Evolutionary conservation across 2,329 filamentous ascomycete species (phyloP).

Genomic region (Pseudogymnoascus sp.): DNA sequence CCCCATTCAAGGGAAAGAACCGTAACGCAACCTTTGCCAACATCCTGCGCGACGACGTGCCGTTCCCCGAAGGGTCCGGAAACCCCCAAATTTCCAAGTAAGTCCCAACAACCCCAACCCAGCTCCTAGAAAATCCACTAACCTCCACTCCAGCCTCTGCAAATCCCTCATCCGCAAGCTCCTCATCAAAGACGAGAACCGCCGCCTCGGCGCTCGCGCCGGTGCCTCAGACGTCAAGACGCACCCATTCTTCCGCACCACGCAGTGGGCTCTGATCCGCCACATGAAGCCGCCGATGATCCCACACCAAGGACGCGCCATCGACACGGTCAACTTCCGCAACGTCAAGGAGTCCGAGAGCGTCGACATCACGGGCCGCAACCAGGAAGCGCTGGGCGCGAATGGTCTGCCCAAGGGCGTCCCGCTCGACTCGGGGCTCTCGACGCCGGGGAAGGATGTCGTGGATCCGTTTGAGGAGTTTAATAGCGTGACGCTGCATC

Average conservation of each 20-base stretch:
- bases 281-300: slow-evolving; percentile 98
- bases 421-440: slow-evolving; percentile 75
- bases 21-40: slow-evolving; percentile 97
- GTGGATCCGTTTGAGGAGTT: slow-evolving; percentile 96
- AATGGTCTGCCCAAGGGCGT: slow-evolving; percentile 59
- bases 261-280: slow-evolving; percentile 92
- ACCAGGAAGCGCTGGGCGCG: slow-evolving; percentile 35
- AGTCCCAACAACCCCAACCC: slow-evolving; percentile 35
- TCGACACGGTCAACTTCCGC: slow-evolving; percentile 94
- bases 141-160: slow-evolving; percentile 60
- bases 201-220: slow-evolving; percentile 84
- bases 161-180: slow-evolving; percentile 95
- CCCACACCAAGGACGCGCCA: slow-evolving; percentile 78
- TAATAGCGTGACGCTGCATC: slow-evolving; percentile 94
- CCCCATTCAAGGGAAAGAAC: slow-evolving; percentile 99
- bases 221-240: slow-evolving; percentile 95
- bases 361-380: slow-evolving; percentile 68
- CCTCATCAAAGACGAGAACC: slow-evolving; percentile 94
- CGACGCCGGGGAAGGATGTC: slow-evolving; percentile 75
- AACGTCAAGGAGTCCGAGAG: slow-evolving; percentile 97
- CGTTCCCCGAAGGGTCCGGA: slow-evolving; percentile 84
- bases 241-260: slow-evolving; percentile 92
- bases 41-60: slow-evolving; percentile 89
- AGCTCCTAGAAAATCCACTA: neutral
- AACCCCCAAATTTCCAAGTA: slow-evolving; percentile 87